Evolutionary conservation across 257 asterid species (phyloP), one percentile per base, ranked within the genome.

Genomic region (Coffea canephora): DNA sequence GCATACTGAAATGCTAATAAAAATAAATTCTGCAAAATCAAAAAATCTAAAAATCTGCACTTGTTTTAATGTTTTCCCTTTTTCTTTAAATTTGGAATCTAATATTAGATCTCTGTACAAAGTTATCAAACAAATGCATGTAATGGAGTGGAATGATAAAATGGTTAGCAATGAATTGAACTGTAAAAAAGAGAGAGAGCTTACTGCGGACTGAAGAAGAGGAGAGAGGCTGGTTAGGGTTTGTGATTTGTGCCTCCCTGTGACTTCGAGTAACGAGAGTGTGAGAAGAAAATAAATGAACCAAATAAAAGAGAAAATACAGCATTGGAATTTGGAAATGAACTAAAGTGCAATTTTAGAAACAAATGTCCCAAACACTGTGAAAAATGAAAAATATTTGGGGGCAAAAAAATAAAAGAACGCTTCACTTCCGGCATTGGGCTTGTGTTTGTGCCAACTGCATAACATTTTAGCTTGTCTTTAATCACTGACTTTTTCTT

Each of bases 191-290:
- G 6, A 16, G 31, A 80, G 78, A 71, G 54, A 14, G 69, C 82
- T 82, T 77, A 82, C 82, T 61, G 78, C 45, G 69, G 50, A 66
- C 76, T 34, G 68, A 49, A 50, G 74, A 49, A 74, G 79, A 25
- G 69, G 8, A 57, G 61, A 55, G 84, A 55, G 84, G 82, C 79
- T 54, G 65, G 66, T 55, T 82, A 68, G 82, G 82, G 78, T 77
- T 72, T 65, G 75, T 73, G 85, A 72, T 65, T 77, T 75, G 65
- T 43, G 65, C 76, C 43, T 2, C 43, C 43, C 69, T 45, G 65
- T 52, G 65, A 54, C 52, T 50, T 74, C 31, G 80, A 64, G 71
- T 72, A 75, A 62, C 18, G 66, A 74, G 80, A 80, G 77, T 41
- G 48, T 41, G 9, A 8, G 36, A 27, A 49, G 71, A 59, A 80